Evolutionary conservation across 257 asterid species (phyloP).

Genomic region (Parsonsia alboflavescens): DNA sequence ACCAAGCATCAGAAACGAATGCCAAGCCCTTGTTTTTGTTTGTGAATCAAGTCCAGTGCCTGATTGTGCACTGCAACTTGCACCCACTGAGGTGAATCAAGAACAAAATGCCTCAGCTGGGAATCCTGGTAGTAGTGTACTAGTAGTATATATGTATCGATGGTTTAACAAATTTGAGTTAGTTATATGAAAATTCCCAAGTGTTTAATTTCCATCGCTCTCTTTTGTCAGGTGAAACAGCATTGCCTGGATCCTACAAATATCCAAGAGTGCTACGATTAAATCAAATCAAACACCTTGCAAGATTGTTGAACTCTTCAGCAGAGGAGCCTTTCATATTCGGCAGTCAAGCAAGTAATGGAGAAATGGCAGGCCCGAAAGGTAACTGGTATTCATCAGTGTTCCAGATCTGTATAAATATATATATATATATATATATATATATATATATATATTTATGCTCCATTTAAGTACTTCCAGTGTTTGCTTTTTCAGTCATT

Average conservation of each 20-base stretch:
- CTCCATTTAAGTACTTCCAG: neutral
- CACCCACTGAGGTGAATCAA: neutral
- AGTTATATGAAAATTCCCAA: too few species aligned
- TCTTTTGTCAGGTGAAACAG: constrained; percentile 9
- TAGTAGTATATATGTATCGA: neutral
- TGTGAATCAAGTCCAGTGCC: constrained; percentile 8
- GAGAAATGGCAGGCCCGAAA: constrained; percentile 8
- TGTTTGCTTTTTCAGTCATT: constrained; percentile 23
- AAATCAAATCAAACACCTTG: constrained; percentile 32
- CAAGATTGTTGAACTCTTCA: constrained; percentile 22
- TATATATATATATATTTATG: too few species aligned
- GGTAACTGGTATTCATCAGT: neutral
- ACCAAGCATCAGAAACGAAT: neutral
- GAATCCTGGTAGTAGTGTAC: constrained; percentile 1
- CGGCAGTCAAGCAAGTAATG: neutral
- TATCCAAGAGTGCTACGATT: constrained; percentile 17
- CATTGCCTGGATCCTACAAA: constrained; percentile 3
- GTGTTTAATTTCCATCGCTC: too few species aligned
- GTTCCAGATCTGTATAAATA: neutral
- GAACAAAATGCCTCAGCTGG: neutral
- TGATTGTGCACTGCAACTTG: neutral
- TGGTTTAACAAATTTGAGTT: too few species aligned
- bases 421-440: too few species aligned
- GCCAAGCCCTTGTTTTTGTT: constrained; percentile 12
- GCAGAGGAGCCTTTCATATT: neutral